Base-by-base conservation (phyloP, 257 asterid species). In the Fraxinus quadrangulata region DNA sequence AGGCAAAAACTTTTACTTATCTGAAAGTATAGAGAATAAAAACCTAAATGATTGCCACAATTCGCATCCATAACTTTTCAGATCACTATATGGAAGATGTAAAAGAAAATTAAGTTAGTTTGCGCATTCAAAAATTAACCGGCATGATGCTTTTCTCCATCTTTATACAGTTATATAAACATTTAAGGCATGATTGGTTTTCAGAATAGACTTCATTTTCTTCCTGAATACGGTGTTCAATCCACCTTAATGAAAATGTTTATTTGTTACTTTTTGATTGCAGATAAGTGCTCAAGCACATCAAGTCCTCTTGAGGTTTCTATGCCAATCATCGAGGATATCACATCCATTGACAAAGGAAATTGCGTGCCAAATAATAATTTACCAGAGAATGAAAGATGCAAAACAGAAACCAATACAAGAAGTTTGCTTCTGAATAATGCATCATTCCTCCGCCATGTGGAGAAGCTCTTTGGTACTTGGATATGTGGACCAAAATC, bases 361-460 rank as follows among this genome's bases (percentile, higher is more conserved):
- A 63, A 63, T 33, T 49, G n/a, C 56, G 34, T 69, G 28, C 30
- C 63, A 37, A 45, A 59, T 72, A 40, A 1, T 26, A 6, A 37
- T 36, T 47, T 66, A 67, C 75, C 74, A 5, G 73, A 77, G 69
- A 77, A 28, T 72, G 80, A 71, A 73, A 85, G 28, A 72, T 42
- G 72, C 74, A 51, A n/a, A 83, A 76, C 42, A 69, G 65, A 24
- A 39, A 47, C 40, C 68, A 37, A 49, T 67, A 76, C 85, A 37
- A 80, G 87, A 77, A 47, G 74, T 42, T 30, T 90, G 42, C 92
- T 92, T 76, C 70, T 85, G 33, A 74, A 75, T 80, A 89, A 82
- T 73, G 81, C 71, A 8, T 83, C 86, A 26, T 87, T 89, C 76
- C 85, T 85, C 75, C 67, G 65, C 31, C 86, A 16, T 23, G 79